Percentiles rank a stretch among this genome's conserved stretches.
Conservation (phyloP, 2,329 filamentous ascomycete genomes). For the Metarhizium brunneum region DNA sequence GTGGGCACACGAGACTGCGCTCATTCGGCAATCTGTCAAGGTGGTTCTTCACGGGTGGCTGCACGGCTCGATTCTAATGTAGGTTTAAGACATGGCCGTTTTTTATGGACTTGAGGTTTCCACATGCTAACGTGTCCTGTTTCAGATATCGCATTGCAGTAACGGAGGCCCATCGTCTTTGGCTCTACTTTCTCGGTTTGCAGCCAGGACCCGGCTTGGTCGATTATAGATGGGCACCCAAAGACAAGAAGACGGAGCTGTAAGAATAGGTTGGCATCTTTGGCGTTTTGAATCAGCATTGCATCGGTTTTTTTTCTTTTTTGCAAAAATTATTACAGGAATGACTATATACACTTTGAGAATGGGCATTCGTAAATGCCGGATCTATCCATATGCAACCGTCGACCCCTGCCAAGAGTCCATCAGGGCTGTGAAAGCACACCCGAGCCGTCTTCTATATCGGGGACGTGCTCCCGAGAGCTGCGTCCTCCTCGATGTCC, state of each 20-base stretch:
- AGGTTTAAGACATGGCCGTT: constrained; percentile 32
- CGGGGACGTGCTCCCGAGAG: too few relatives aligned
- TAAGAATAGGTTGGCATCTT: background rate
- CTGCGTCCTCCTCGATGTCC: too few relatives aligned
- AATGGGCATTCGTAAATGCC: too few relatives aligned
- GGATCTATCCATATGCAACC: too few relatives aligned
- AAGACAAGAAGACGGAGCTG: constrained; percentile 5
- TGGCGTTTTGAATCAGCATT: background rate
- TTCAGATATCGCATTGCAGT: constrained; percentile 2
- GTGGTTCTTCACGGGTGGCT: constrained; percentile 65
- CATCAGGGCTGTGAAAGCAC: too few relatives aligned
- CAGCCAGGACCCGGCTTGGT: constrained; percentile 4
- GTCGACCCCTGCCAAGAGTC: too few relatives aligned
- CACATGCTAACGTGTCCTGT: background rate
- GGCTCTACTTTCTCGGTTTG: constrained; percentile 8
- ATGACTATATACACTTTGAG: too few relatives aligned
- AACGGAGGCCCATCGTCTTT: constrained; percentile 1
- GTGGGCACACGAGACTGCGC: constrained; percentile 53
- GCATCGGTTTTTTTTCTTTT: background rate
- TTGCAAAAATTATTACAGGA: too few relatives aligned
- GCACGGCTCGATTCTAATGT: constrained; percentile 58
- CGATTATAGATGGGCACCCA: constrained; percentile 6
- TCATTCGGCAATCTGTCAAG: constrained; percentile 53
- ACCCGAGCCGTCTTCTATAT: too few relatives aligned
- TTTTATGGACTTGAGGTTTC: background rate